Base-by-base conservation (phyloP, 2,329 filamentous ascomycete species). In the Gaeumannomyces sp. region DNA sequence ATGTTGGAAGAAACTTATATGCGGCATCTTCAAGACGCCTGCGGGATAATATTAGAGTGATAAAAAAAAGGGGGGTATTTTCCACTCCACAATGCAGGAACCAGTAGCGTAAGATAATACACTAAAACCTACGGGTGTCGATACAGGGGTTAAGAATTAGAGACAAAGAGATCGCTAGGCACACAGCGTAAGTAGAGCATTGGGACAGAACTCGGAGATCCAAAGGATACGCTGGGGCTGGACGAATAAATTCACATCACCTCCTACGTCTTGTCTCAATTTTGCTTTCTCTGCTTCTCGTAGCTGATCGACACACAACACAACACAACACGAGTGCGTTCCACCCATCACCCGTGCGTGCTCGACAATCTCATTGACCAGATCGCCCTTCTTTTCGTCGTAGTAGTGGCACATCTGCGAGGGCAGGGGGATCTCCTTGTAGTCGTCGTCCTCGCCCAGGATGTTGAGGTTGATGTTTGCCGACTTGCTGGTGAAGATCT, bases 311-410 rank as follows among this genome's bases (percentile, higher is more conserved):
- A 13, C 27, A 10, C 25, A 57, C 61, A 38, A 31, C 11, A 16
- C n/a, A 28, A 29, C 57, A 14, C 56, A 58, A 27, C 8, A 14
- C 56, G 19, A 8, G 29, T 29, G 10, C 25, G 2, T 59, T 29
- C 3, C 25, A 11, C 33, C 28, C n/a, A 25, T 50, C 31, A 59
- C 65, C 94, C 93, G 68, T n/a, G 91, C 87, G 79, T 98, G 94
- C 72, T 95, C 93, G 25, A 99, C 95, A 76, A 99, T 98, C 83
- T 98, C 94, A 73, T 88, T 97, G 33, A 94, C 85, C 68, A 98
- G 74, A 69, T 90, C 87, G 28, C 91, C 90, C 76, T 92, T 85
- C 62, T 74, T 80, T 76, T 89, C 74, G 65, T 91, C 80, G 85
- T 82, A 84, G 82, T 91, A 81, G 73, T 92, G 86, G 76, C 92